Evolutionary conservation across 225 moss, liverwort and hornwort species (phyloP), one percentile per base, ranked within the genome.

Genomic region (Thuidium tamariscinum): DNA sequence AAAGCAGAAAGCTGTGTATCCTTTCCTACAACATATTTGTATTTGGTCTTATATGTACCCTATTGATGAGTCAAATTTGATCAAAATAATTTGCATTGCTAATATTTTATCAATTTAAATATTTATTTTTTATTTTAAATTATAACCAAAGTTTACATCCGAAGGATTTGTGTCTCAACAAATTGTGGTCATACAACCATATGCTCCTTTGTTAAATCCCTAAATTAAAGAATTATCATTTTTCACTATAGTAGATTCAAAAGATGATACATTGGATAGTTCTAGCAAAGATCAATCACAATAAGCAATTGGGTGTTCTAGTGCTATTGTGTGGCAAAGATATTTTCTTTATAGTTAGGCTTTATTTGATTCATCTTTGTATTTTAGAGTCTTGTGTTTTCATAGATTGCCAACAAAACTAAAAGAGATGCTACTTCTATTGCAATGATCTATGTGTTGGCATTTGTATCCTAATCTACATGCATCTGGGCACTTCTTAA

Each of bases 11-110:
- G 10, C 3, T 36, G 6, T 66, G 2, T 20, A 20, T 2, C 1
- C 10, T 2, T 65, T 9, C 34, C 0, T 10, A 10, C 0, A n/a
- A 7, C 3, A n/a, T 3, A n/a, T 32, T 5, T 19, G 3, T 5
- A 65, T 49, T 22, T 4, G 7, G 2, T 22, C 67, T 0, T 2
- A 0, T 36, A 3, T 66, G 0, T 36, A 21, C 22, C 7, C 1
- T 67, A 7, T 3, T 2, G 2, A 3, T 1, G 37, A 12, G 12
- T 13, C 7, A 67, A 65, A 37, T 37, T 22, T 37, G 37, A 67
- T 37, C 4, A 64, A 55, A 55, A 55, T n/a, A 18, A 5, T 49
- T 49, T 49, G 18, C 17, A 55, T 55, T 55, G 55, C 55, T 55
- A 20, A 7, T 55, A 55, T 55, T 37, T 37, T 64, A 2, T 17